These are phyloP conservation scores for Curvularia verruculosa DNA, from an alignment of 2,329 filamentous ascomycete species.

Conservation along the genomic window DNA sequence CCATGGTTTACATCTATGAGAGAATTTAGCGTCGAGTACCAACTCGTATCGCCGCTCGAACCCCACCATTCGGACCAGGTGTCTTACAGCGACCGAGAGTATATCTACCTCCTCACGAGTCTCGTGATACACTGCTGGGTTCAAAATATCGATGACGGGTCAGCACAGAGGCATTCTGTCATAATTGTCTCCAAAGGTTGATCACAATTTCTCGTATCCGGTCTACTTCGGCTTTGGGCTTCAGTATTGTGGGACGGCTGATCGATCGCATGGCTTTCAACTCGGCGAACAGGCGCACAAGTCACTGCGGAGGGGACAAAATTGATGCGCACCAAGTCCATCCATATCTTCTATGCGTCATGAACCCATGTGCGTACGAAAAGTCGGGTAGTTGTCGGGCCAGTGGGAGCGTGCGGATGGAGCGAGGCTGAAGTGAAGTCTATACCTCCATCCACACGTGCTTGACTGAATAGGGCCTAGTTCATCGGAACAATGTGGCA, in stretches of 20 bases:
- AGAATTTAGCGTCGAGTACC: background rate
- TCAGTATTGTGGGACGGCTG: background rate
- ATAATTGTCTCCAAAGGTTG: background rate
- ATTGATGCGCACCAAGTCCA: background rate
- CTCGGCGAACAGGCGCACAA: background rate
- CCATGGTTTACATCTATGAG: background rate
- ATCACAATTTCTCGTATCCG: slow-evolving; percentile 3
- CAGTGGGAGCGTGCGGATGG: background rate
- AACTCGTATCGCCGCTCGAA: too few relatives aligned
- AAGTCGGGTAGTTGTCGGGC: background rate
- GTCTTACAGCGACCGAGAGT: background rate
- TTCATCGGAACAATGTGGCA: background rate
- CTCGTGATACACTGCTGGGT: background rate
- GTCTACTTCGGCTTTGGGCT: background rate
- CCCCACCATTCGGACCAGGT: background rate
- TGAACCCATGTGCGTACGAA: background rate
- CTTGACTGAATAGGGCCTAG: background rate
- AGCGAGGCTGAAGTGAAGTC: background rate
- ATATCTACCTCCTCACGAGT: background rate
- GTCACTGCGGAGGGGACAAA: background rate
- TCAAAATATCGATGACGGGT: background rate
- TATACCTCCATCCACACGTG: background rate
- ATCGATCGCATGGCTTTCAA: background rate
- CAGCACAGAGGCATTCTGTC: background rate
- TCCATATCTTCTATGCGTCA: background rate